Percentiles rank a stretch among this genome's conserved stretches.
Evolutionary conservation across 768 basidiomycete species (phyloP).

Genomic region (Russula foetens): DNA sequence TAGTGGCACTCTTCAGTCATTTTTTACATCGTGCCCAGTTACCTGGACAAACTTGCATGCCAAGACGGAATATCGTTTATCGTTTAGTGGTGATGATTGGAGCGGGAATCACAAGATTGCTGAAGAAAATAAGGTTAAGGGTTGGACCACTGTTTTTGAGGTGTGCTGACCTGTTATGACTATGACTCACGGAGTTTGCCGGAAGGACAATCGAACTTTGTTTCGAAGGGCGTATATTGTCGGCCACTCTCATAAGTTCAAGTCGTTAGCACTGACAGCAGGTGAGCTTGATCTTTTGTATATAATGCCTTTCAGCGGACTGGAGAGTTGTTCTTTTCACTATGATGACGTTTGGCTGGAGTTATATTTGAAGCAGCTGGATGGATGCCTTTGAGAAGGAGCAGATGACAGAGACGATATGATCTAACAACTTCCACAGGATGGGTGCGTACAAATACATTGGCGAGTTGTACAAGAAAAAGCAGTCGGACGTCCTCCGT

Average conservation of each 20-base stretch:
- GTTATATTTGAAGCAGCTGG: constrained; percentile 17
- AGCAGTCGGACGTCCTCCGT: constrained; percentile 94
- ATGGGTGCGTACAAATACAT: constrained; percentile 97
- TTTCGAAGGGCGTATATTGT: neutral
- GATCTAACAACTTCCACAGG: constrained; percentile 37
- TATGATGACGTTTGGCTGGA: neutral
- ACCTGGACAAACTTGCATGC: too few relatives aligned
- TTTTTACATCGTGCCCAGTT: too few relatives aligned
- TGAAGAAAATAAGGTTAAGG: too few relatives aligned
- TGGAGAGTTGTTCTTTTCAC: neutral
- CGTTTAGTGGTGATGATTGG: too few relatives aligned
- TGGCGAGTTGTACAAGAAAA: constrained; percentile 97
- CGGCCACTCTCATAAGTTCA: constrained; percentile 20
- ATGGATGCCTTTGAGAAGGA: constrained; percentile 24
- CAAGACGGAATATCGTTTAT: too few relatives aligned
- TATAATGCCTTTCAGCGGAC: neutral
- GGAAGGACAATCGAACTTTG: neutral
- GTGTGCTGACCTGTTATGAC: neutral
- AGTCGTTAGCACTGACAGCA: constrained; percentile 26
- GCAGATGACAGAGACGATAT: constrained; percentile 17
- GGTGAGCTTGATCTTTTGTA: constrained; percentile 22
- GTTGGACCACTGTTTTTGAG: too few relatives aligned
- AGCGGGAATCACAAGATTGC: too few relatives aligned
- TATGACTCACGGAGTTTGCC: constrained; percentile 7
- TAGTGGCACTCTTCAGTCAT: neutral